phyloP scores from a whole-genome alignment of 768 basidiomycete species.

The Tephrocybe sp. region DNA sequence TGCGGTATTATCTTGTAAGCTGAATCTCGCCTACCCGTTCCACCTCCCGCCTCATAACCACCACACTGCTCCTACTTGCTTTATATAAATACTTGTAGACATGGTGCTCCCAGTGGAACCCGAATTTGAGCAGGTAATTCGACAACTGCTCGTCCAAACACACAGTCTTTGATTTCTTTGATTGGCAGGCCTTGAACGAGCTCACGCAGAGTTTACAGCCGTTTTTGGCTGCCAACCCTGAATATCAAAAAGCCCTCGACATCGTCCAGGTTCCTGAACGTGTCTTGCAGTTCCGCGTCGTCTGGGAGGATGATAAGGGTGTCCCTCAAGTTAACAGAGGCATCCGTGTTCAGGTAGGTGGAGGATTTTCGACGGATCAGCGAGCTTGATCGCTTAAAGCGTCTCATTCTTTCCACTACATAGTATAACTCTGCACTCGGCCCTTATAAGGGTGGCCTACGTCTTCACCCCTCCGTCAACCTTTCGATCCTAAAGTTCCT shows the following conservation, averaged over 20 bases:
- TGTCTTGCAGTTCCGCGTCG: constrained; percentile 67
- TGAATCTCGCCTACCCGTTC: not conserved
- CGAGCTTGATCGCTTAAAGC: constrained; percentile 1
- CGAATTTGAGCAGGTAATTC: constrained; percentile 64
- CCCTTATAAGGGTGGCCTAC: constrained; percentile 78
- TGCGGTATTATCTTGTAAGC: constrained; percentile 10
- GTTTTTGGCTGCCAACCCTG: constrained; percentile 66
- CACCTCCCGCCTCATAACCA: not conserved
- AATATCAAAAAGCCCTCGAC: constrained; percentile 66
- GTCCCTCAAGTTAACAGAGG: constrained; percentile 68
- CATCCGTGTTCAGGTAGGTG: constrained; percentile 66
- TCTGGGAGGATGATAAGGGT: constrained; percentile 75
- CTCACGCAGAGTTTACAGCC: constrained; percentile 60
- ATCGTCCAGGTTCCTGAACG: constrained; percentile 60
- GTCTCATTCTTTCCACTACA: not conserved
- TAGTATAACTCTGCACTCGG: constrained; percentile 79
- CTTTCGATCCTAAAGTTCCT: constrained; percentile 84
- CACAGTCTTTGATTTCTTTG: not conserved
- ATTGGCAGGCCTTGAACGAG: constrained; percentile 59
- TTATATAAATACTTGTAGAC: constrained; percentile 7
- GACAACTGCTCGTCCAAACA: not conserved
- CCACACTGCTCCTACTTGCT: not conserved
- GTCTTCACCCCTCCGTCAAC: constrained; percentile 78
- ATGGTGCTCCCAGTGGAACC: constrained; percentile 57
- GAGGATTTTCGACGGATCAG: not conserved